phyloP scores from a whole-genome alignment of 345 rosid genomes.

The rapeseed (Brassica napus) region DNA sequence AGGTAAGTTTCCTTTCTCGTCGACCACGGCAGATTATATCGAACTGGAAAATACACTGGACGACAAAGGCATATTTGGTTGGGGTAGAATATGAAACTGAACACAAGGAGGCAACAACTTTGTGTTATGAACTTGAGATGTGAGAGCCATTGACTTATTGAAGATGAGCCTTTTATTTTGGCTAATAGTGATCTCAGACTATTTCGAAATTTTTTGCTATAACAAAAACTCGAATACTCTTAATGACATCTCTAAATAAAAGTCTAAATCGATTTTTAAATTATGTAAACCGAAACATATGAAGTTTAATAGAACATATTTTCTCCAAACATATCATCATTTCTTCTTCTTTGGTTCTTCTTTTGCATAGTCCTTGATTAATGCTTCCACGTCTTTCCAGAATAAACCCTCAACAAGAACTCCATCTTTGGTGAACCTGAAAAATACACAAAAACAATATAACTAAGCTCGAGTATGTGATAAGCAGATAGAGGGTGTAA shows the following conservation, averaged over 20 bases:
- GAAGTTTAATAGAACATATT: constrained; percentile 1
- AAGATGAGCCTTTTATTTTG: no score
- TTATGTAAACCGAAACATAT: not conserved
- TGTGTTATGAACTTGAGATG: no score
- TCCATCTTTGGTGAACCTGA: constrained; percentile 93
- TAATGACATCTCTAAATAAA: not conserved
- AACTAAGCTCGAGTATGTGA: not conserved
- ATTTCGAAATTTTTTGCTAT: no score
- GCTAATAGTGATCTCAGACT: no score
- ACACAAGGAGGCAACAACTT: no score
- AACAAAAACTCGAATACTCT: no score
- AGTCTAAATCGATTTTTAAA: not conserved
- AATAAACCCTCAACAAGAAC: constrained; percentile 84
- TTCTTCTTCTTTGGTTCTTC: constrained; percentile 89
- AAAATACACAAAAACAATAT: constrained; percentile 1
- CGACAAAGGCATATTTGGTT: no score
- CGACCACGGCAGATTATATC: no score
- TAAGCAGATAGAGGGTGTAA: not conserved
- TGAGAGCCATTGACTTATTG: no score
- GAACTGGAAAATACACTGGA: no score
- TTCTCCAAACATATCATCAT: constrained; percentile 38
- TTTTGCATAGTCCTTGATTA: constrained; percentile 58
- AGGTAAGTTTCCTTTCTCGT: no score
- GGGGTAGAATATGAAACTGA: no score
- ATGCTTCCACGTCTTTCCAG: constrained; percentile 86